Percentiles rank a stretch among this genome's conserved stretches.
Conservation (phyloP, 768 basidiomycete genomes). For the Mycena latifolia region DNA sequence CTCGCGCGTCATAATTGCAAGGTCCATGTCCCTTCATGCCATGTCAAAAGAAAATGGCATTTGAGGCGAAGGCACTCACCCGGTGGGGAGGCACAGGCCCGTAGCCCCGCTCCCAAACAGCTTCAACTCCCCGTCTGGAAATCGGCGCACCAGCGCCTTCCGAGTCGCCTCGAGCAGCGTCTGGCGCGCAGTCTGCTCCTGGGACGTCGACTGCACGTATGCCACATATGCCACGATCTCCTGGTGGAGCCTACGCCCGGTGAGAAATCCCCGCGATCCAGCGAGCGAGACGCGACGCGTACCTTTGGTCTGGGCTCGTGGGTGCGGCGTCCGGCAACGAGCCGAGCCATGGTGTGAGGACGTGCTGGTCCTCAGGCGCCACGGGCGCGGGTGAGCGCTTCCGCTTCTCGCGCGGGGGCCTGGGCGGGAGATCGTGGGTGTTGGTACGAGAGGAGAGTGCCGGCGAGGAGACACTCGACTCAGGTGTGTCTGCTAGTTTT, state of each 20-base stretch:
- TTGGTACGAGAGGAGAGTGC: too few relatives aligned
- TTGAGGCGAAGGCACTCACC: constrained; percentile 9
- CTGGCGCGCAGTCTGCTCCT: constrained; percentile 63
- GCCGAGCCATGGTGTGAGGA: constrained; percentile 32
- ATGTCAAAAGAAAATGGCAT: not conserved
- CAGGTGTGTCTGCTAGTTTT: not conserved
- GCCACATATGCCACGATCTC: constrained; percentile 71
- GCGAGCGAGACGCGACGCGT: too few relatives aligned
- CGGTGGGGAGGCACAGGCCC: constrained; percentile 61
- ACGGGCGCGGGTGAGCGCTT: constrained; percentile 31
- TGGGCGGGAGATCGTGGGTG: constrained; percentile 10
- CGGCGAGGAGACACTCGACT: not conserved
- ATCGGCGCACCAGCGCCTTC: constrained; percentile 56
- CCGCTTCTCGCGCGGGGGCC: constrained; percentile 27
- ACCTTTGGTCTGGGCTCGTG: constrained; percentile 26
- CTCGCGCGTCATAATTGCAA: constrained; percentile 57
- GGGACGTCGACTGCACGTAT: constrained; percentile 65
- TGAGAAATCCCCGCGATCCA: not conserved
- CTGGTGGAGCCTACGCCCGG: constrained; percentile 63
- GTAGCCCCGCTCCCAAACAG: constrained; percentile 75
- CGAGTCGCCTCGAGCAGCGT: constrained; percentile 61
- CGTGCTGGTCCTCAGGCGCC: constrained; percentile 22
- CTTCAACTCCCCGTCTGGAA: constrained; percentile 59
- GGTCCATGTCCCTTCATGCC: constrained; percentile 70
- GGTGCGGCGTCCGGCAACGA: constrained; percentile 1